Conservation (phyloP, 2,329 filamentous ascomycete species). For the Aspergillus ibericus region DNA sequence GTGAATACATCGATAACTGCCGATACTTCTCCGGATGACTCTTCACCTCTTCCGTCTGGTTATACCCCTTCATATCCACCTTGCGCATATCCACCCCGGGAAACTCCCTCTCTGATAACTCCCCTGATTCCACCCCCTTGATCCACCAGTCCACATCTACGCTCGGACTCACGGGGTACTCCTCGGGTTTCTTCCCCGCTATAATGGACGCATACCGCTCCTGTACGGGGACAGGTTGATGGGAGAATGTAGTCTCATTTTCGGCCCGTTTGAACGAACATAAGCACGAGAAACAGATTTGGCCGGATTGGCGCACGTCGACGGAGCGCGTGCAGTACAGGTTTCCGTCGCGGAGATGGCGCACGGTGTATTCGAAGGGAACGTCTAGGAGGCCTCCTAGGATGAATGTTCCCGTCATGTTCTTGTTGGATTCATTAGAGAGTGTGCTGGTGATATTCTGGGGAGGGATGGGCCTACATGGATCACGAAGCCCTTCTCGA, state of each 20-base stretch:
- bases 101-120: constrained; percentile 32
- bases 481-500: constrained; percentile 51
- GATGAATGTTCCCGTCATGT: constrained; percentile 56
- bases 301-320: constrained; percentile 51
- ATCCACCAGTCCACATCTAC: constrained; percentile 42
- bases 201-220: constrained; percentile 33
- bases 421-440: constrained; percentile 32
- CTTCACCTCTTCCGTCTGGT: constrained; percentile 32
- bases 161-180: constrained; percentile 35
- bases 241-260: constrained; percentile 24
- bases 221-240: constrained; percentile 32
- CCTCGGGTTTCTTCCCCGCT: constrained; percentile 31
- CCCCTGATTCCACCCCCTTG: constrained; percentile 25
- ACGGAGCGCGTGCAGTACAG: constrained; percentile 55
- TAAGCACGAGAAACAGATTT: constrained; percentile 54
- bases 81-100: constrained; percentile 52
- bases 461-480: constrained; percentile 43
- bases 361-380: constrained; percentile 54
- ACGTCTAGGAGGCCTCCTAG: constrained; percentile 48
- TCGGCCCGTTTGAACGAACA: constrained; percentile 55
- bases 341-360: constrained; percentile 52
- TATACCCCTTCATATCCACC: constrained; percentile 54
- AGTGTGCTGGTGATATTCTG: not conserved
- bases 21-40: constrained; percentile 36
- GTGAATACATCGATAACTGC: constrained; percentile 49